These are phyloP conservation scores for Cicer judaicum DNA, from an alignment of 306 rosid genomes.

Conservation along the genomic window DNA sequence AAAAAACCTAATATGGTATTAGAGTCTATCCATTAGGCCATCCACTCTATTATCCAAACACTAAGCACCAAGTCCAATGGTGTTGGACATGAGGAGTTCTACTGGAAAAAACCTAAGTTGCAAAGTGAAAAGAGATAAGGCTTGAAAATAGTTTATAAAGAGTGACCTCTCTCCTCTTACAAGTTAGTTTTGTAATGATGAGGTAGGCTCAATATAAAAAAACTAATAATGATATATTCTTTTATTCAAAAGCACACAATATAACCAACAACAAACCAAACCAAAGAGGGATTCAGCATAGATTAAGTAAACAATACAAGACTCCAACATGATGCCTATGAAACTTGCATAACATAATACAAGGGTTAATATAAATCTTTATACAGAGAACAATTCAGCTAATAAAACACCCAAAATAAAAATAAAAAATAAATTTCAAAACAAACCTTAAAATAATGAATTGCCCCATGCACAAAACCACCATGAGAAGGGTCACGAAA, in stretches of 20 bases:
- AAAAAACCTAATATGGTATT: neutral
- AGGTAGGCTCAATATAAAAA: neutral
- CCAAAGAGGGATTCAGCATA: slow-evolving; percentile 17
- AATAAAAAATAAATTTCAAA: slow-evolving; percentile 11
- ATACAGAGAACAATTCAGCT: slow-evolving; percentile 26
- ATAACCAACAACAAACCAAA: slow-evolving; percentile 12
- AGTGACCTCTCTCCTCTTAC: neutral
- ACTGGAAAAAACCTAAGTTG: neutral
- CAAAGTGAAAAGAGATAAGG: neutral
- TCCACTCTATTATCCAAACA: neutral
- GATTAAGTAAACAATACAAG: slow-evolving; percentile 25
- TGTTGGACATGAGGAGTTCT: neutral
- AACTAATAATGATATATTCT: neutral
- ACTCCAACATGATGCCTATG: slow-evolving; percentile 38
- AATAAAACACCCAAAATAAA: slow-evolving; percentile 21
- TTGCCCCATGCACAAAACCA: slow-evolving; percentile 91
- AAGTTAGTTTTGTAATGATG: neutral
- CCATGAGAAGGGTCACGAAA: slow-evolving; percentile 99
- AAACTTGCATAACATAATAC: slow-evolving; percentile 30
- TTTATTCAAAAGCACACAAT: slow-evolving; percentile 27
- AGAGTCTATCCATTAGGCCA: neutral
- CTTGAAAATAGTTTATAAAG: neutral
- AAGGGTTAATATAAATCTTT: slow-evolving; percentile 32
- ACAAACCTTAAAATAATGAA: slow-evolving; percentile 97
- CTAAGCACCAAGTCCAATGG: neutral